Conservation (phyloP, 371 early-diverging fungal species). For the Saksenaea vasiformis region DNA sequence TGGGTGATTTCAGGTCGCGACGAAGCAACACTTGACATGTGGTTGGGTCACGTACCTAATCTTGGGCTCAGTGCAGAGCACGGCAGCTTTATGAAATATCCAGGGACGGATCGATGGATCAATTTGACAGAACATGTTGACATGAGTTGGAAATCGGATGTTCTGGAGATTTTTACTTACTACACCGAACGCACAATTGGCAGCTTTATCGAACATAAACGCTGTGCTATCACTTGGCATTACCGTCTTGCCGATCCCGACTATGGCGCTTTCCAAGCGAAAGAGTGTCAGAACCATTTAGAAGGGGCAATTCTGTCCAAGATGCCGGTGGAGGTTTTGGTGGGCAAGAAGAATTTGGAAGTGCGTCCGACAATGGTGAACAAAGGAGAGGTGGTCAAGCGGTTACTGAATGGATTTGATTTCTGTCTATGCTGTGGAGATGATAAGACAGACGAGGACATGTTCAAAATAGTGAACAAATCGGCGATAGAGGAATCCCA, state of each 20-base stretch:
- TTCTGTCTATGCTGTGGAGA: constrained; percentile 93
- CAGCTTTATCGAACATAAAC: constrained; percentile 84
- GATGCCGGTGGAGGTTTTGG: constrained; percentile 90
- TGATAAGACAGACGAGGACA: constrained; percentile 95
- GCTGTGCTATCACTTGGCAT: constrained; percentile 88
- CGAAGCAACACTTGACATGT: constrained; percentile 76
- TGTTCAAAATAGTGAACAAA: constrained; percentile 70
- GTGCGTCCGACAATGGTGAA: constrained; percentile 81
- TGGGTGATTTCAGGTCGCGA: constrained; percentile 95
- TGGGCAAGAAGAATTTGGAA: constrained; percentile 96
- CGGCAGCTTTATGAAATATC: constrained; percentile 67
- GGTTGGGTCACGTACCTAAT: constrained; percentile 79
- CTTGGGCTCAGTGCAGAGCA: constrained; percentile 85
- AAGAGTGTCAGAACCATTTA: constrained; percentile 91
- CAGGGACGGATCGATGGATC: constrained; percentile 67
- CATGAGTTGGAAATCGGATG: constrained; percentile 86
- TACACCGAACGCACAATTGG: constrained; percentile 91
- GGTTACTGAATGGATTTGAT: constrained; percentile 66
- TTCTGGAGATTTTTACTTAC: constrained; percentile 83
- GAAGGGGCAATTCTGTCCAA: constrained; percentile 87
- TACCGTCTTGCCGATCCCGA: constrained; percentile 88
- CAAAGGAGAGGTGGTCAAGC: constrained; percentile 94
- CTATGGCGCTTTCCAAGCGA: constrained; percentile 83
- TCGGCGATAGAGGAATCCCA: constrained; percentile 27
- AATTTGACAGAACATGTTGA: constrained; percentile 81